Evolutionary conservation across 2,329 filamentous ascomycete species (phyloP), one percentile per base, ranked within the genome.

Genomic region (Davidsoniella eucalypti): DNA sequence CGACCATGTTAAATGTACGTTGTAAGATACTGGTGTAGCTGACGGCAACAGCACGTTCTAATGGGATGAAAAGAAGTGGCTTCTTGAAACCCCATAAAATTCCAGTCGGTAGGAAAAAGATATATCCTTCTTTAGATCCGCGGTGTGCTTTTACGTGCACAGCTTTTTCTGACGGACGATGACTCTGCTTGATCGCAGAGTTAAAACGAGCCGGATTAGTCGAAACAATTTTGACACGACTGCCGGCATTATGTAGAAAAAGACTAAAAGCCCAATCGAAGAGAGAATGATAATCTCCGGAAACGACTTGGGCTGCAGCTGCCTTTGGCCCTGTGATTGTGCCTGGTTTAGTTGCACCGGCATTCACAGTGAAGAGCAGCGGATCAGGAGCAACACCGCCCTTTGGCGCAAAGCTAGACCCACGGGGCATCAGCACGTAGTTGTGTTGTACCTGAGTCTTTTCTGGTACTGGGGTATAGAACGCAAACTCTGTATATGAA

Each of bases 81-180:
- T 83, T 84, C 63, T 82, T 82, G 67, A 80, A 84, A 0, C 70
- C 78, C 77, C 78, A 84, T 6, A 84, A 60, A 49, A 84, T 82
- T 12, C 80, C 80, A 23, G 69, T 77, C 29, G 77, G 71, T 14
- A 84, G 64, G 59, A 83, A 82, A 58, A 82, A 83, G 1, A 83
- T 65, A 55, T 72, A 82, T 0, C 79, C 80, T 53, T 84, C 80
- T 60, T 83, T 84, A 52, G 72, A 78, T 17, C 80, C 80, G 42
- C 79, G 69, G 62, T 81, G 82, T 1, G 73, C 79, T 57, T 74
- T 77, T 42, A 83, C 72, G 56, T 82, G 77, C 16, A 82, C 78
- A 0, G 78, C 77, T 57, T 72, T 74, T 55, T 83, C 79, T 48
- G 67, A 69, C 1, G 75, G 76, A 25, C 77, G 68, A 55, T 79